A percentile compares a stretch with the other conserved stretches of the same genome.
phyloP scores from a whole-genome alignment of 345 rosid species.

The Salix caprea region DNA sequence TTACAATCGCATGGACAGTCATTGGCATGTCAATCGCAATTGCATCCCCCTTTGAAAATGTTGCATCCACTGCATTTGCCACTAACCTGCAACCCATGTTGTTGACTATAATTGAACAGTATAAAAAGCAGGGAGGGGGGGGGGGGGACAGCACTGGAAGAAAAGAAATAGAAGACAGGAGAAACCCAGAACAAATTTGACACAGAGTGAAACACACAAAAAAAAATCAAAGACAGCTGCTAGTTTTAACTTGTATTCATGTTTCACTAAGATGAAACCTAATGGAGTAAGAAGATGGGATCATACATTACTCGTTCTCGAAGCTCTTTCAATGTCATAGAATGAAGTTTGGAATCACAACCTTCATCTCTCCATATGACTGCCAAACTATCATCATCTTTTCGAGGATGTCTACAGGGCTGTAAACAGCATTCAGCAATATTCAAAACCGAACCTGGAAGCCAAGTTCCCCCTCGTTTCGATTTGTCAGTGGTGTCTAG shows the following conservation, averaged over 20 bases:
- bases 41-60: slow-evolving; percentile 69
- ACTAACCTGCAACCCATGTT: slow-evolving; percentile 51
- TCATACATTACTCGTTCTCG: slow-evolving; percentile 81
- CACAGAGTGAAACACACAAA: too few species aligned
- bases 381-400: slow-evolving; percentile 55
- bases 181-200: too few species aligned
- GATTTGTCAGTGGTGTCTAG: slow-evolving; percentile 52
- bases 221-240: too few species aligned
- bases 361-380: slow-evolving; percentile 76
- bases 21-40: slow-evolving; percentile 95
- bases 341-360: slow-evolving; percentile 45
- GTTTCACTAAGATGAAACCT: neutral
- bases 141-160: too few species aligned
- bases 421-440: slow-evolving; percentile 77
- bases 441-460: slow-evolving; percentile 67
- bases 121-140: neutral
- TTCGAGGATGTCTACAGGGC: slow-evolving; percentile 49
- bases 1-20: slow-evolving; percentile 77
- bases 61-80: slow-evolving; percentile 60
- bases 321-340: slow-evolving; percentile 58
- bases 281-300: neutral
- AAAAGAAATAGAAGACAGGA: too few species aligned
- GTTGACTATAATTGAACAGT: neutral
- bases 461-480: slow-evolving; percentile 63
- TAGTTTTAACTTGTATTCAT: neutral